Evolutionary conservation across 805 yeast species (phyloP).

Genomic region (Cyberlindnera xishuangbannaensis): DNA sequence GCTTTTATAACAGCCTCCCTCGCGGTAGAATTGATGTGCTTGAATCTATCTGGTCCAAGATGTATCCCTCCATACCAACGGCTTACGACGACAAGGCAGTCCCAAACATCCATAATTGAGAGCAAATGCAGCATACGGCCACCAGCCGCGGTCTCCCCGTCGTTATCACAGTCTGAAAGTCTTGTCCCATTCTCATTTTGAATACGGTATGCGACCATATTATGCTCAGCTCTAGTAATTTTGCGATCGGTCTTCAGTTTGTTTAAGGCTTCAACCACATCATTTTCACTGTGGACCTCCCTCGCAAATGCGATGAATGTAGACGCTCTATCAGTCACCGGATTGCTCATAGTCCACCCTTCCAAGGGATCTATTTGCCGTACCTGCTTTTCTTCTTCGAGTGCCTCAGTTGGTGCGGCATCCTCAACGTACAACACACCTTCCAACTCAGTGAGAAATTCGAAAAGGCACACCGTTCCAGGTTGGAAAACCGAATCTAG

Average conservation of each 20-base stretch:
- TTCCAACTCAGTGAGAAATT: constrained; percentile 63
- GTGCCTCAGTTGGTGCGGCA: constrained; percentile 11
- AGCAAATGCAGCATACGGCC: constrained; percentile 74
- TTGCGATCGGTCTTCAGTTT: constrained; percentile 57
- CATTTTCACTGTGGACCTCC: constrained; percentile 55
- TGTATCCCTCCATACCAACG: constrained; percentile 94
- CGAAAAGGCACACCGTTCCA: constrained; percentile 77
- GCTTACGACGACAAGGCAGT: constrained; percentile 69
- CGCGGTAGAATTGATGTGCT: constrained; percentile 85
- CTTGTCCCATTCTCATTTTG: constrained; percentile 43
- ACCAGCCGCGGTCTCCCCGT: constrained; percentile 97
- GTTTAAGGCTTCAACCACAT: constrained; percentile 51
- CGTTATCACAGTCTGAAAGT: constrained; percentile 89
- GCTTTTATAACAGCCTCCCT: constrained; percentile 76
- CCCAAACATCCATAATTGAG: constrained; percentile 70
- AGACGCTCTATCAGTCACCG: constrained; percentile 77
- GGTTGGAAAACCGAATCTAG: constrained; percentile 45
- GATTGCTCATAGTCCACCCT: constrained; percentile 75
- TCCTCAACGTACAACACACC: constrained; percentile 39
- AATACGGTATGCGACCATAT: constrained; percentile 86
- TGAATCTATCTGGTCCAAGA: constrained; percentile 90
- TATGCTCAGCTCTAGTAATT: constrained; percentile 65
- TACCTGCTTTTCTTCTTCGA: constrained; percentile 2
- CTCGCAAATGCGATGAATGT: constrained; percentile 76
- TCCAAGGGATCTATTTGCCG: constrained; percentile 43